Percentiles rank a stretch among this genome's conserved stretches.
phyloP scores from a whole-genome alignment of 1,139 yeast species.

The Diutina sp. region DNA sequence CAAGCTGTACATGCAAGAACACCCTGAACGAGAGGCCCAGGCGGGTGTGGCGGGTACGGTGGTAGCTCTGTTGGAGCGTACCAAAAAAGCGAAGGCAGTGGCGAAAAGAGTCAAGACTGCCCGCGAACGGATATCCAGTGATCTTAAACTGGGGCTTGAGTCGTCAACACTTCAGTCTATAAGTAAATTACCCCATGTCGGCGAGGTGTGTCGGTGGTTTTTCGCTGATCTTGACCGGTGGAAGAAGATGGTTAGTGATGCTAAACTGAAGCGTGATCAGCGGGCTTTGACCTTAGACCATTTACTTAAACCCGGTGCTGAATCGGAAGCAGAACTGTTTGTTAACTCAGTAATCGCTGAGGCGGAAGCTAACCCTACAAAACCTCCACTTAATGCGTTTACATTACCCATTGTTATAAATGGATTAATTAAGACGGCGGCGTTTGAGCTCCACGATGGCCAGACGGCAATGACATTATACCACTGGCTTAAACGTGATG shows the following conservation, averaged over 20 bases:
- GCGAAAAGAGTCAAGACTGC: conserved; percentile 9
- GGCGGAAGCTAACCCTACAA: conserved; percentile 10
- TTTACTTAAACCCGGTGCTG: conserved; percentile 5
- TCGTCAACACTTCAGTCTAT: conserved; percentile 8
- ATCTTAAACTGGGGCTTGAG: background rate
- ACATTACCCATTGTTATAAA: conserved; percentile 28
- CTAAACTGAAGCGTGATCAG: conserved; percentile 3
- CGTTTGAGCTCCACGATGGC: conserved; percentile 21
- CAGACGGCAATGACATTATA: conserved; percentile 23
- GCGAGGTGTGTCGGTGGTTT: conserved; percentile 8
- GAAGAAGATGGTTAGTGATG: conserved; percentile 11
- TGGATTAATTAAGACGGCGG: conserved; percentile 14
- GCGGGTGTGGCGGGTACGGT: background rate
- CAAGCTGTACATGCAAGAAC: conserved; percentile 2
- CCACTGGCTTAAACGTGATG: conserved; percentile 21
- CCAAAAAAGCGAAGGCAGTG: background rate
- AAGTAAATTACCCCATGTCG: conserved; percentile 6
- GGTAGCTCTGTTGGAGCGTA: background rate
- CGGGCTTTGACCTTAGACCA: conserved; percentile 2
- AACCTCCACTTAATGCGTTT: conserved; percentile 19
- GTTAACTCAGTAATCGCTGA: conserved; percentile 4
- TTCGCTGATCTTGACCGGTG: conserved; percentile 6
- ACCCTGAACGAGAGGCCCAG: background rate
- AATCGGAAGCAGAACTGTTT: conserved; percentile 4
- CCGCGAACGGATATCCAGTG: conserved; percentile 13